A percentile compares a stretch with the other conserved stretches of the same genome.
Evolutionary conservation across 805 yeast genomes (phyloP).

Genomic region (Candida fluviatilis): DNA sequence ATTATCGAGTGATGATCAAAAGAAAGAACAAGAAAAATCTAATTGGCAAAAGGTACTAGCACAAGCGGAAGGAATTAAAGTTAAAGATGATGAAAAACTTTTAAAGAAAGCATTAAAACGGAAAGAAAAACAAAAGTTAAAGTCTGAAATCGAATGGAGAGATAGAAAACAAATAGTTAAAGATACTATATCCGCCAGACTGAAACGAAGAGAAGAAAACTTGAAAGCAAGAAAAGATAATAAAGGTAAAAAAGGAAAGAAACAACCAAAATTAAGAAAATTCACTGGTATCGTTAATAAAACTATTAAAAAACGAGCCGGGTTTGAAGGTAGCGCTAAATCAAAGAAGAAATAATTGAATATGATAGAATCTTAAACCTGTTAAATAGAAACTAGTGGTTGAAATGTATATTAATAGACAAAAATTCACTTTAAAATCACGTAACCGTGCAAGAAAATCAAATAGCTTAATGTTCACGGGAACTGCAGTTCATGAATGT

Average conservation of each 20-base stretch:
- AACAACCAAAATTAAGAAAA: constrained; percentile 65
- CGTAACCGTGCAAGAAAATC: no score
- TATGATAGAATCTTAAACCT: background rate
- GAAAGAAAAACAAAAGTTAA: constrained; percentile 77
- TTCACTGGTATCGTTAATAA: constrained; percentile 54
- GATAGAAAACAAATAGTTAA: constrained; percentile 81
- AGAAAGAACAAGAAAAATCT: constrained; percentile 61
- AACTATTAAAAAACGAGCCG: constrained; percentile 59
- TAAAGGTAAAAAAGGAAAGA: constrained; percentile 75
- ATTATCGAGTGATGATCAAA: constrained; percentile 59
- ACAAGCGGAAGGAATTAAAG: constrained; percentile 83
- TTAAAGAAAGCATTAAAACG: constrained; percentile 81
- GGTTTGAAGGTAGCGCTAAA: constrained; percentile 76
- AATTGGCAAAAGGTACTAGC: constrained; percentile 83
- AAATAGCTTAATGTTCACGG: no score
- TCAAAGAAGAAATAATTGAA: constrained; percentile 26
- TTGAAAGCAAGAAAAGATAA: constrained; percentile 79
- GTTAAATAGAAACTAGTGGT: background rate
- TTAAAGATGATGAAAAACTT: constrained; percentile 86
- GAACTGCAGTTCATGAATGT: no score
- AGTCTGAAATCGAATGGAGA: constrained; percentile 87
- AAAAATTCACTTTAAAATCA: no score
- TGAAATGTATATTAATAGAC: background rate
- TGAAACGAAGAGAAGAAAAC: constrained; percentile 89
- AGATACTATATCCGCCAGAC: constrained; percentile 67